Evolutionary conservation across 1,139 yeast genomes (phyloP).

Genomic region (Yamadazyma spencermartinsiae): DNA sequence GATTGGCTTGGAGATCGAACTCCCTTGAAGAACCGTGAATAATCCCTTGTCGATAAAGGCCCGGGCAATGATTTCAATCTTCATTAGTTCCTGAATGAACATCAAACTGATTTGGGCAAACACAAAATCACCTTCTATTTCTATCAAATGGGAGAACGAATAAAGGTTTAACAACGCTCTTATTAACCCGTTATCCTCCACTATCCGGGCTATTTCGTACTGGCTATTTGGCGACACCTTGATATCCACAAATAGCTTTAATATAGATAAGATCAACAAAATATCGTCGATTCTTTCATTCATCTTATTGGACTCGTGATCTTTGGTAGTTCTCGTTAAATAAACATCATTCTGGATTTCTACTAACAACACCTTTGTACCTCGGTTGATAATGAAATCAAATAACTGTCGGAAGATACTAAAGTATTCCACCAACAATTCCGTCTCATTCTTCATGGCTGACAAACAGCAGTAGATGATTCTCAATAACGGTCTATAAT

Average conservation of each 20-base stretch:
- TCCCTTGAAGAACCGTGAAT: constrained; percentile 68
- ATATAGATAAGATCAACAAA: constrained; percentile 59
- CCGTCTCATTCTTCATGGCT: constrained; percentile 41
- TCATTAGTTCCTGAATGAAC: constrained; percentile 68
- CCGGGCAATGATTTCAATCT: constrained; percentile 64
- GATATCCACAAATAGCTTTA: constrained; percentile 56
- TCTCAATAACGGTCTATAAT: constrained; percentile 62
- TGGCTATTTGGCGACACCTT: constrained; percentile 52
- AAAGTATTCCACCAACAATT: constrained; percentile 47
- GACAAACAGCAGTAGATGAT: constrained; percentile 52
- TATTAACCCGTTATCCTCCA: constrained; percentile 61
- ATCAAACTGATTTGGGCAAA: constrained; percentile 74
- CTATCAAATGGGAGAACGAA: constrained; percentile 65
- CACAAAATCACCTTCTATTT: constrained; percentile 60
- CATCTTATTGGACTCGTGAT: constrained; percentile 30
- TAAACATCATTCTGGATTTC: constrained; percentile 59
- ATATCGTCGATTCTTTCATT: constrained; percentile 62
- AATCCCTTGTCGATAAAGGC: constrained; percentile 65
- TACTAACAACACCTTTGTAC: constrained; percentile 54
- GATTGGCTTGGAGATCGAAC: constrained; percentile 67
- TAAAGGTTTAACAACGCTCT: constrained; percentile 64
- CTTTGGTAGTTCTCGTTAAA: constrained; percentile 33
- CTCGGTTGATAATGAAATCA: constrained; percentile 58
- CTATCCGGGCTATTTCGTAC: constrained; percentile 50
- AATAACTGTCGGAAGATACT: constrained; percentile 57